phyloP scores from a whole-genome alignment of 805 yeast species.

The Saccharomycopsis sp. region DNA sequence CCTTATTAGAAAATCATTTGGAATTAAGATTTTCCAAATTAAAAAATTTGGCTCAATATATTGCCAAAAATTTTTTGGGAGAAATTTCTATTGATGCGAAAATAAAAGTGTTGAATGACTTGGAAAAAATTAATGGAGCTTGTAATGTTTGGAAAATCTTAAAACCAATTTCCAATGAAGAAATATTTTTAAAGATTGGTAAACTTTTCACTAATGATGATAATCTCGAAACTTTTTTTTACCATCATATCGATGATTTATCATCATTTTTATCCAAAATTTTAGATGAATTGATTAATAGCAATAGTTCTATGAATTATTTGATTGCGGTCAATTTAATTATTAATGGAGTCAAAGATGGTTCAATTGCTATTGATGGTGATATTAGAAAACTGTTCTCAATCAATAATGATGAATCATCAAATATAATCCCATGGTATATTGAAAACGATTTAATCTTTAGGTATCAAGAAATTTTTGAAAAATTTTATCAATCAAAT shows the following conservation, averaged over 20 bases:
- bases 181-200: too few species aligned
- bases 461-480: slow-evolving; percentile 6
- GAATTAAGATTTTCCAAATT: slow-evolving; percentile 36
- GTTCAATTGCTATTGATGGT: slow-evolving; percentile 12
- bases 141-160: slow-evolving; percentile 27
- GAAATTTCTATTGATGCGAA: slow-evolving; percentile 30
- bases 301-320: neutral
- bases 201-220: slow-evolving; percentile 6
- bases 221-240: slow-evolving; percentile 13
- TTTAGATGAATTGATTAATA: slow-evolving; percentile 1
- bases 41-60: slow-evolving; percentile 35
- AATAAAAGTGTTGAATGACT: slow-evolving; percentile 28
- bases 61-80: slow-evolving; percentile 35
- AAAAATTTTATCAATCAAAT: slow-evolving; percentile 6
- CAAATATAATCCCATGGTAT: slow-evolving; percentile 9
- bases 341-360: slow-evolving; percentile 14
- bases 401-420: slow-evolving; percentile 4
- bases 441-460: slow-evolving; percentile 10
- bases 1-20: slow-evolving; percentile 43
- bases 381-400: slow-evolving; percentile 7
- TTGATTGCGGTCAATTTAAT: slow-evolving; percentile 6
- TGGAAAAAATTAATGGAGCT: slow-evolving; percentile 41
- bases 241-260: slow-evolving; percentile 5
- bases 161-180: neutral
- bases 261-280: slow-evolving; percentile 6